Percentiles rank a stretch among this genome's conserved stretches.
Conservation (phyloP, 768 basidiomycete genomes). For the Tylopilus plumbeoviolaceoides region DNA sequence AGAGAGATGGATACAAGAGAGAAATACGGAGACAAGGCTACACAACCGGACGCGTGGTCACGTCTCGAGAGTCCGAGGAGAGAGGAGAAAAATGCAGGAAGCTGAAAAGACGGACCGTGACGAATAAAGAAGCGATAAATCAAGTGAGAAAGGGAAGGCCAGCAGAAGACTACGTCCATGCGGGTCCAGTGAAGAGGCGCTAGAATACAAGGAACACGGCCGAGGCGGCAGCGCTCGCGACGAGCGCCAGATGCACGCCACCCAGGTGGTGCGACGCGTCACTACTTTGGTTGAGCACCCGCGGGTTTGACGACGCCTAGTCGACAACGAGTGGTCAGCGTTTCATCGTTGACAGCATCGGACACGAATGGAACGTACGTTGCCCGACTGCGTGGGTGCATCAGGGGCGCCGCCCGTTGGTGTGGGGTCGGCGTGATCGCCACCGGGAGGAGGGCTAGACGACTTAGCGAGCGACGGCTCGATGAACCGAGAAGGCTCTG, state of each 20-base stretch:
- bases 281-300: not conserved
- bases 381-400: not conserved
- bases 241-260: slow-evolving; percentile 2
- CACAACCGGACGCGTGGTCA: not conserved
- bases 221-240: slow-evolving; percentile 4
- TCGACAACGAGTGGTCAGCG: not conserved
- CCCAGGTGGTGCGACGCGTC: slow-evolving; percentile 13
- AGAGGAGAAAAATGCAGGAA: not conserved
- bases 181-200: not conserved
- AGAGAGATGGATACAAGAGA: not conserved
- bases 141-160: not conserved
- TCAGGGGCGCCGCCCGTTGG: not conserved
- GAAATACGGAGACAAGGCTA: not conserved
- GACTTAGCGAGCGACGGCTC: not conserved
- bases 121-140: not conserved
- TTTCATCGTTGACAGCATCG: not conserved
- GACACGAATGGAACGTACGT: not conserved
- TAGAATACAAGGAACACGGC: slow-evolving; percentile 1
- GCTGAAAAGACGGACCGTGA: not conserved
- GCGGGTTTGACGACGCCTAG: not conserved
- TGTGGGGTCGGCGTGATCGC: not conserved
- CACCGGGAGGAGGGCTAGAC: not conserved
- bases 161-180: not conserved
- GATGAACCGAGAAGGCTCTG: not conserved
- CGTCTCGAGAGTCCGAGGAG: not conserved